A percentile compares a stretch with the other conserved stretches of the same genome.
These are phyloP conservation scores for Thraustochytrium striatum DNA, from an alignment of 352 stramenopile species.

Conservation along the genomic window DNA sequence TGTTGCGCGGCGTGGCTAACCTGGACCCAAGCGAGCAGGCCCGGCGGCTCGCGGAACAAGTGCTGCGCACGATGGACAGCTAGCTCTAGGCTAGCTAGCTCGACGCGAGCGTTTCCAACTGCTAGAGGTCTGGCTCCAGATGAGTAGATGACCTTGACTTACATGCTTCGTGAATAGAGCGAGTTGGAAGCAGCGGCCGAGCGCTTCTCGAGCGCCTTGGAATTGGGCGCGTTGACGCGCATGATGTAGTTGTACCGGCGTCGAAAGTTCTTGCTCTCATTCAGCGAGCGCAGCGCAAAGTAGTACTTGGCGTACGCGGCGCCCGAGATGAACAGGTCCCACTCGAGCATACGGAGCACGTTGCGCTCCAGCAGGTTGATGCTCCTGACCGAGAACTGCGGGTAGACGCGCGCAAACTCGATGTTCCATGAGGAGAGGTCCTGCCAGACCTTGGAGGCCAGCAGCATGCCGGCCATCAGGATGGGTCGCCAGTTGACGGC, in stretches of 20 bases:
- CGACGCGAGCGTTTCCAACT: neutral
- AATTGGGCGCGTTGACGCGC: slow-evolving; percentile 25
- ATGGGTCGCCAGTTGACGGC: slow-evolving; percentile 94
- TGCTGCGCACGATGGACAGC: neutral
- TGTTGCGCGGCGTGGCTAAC: neutral
- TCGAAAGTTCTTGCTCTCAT: slow-evolving; percentile 81
- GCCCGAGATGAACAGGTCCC: slow-evolving; percentile 82
- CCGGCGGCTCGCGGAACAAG: neutral
- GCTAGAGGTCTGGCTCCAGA: neutral
- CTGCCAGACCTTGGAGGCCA: slow-evolving; percentile 98
- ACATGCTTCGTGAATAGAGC: slow-evolving; percentile 41
- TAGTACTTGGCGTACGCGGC: slow-evolving; percentile 94
- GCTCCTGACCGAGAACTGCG: slow-evolving; percentile 91
- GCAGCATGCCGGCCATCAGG: slow-evolving; percentile 90
- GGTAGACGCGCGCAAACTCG: slow-evolving; percentile 95
- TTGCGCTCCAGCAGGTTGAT: slow-evolving; percentile 95
- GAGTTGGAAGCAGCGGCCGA: slow-evolving; percentile 15
- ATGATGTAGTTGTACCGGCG: slow-evolving; percentile 65
- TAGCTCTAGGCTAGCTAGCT: neutral
- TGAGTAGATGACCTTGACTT: slow-evolving; percentile 6
- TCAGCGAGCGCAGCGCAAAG: slow-evolving; percentile 90
- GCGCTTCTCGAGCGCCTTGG: slow-evolving; percentile 37
- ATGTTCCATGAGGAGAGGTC: slow-evolving; percentile 97
- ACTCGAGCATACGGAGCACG: slow-evolving; percentile 95
- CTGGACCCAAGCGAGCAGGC: neutral